Evolutionary conservation across 768 basidiomycete species (phyloP).

Genomic region (Tubosaeta sp.): DNA sequence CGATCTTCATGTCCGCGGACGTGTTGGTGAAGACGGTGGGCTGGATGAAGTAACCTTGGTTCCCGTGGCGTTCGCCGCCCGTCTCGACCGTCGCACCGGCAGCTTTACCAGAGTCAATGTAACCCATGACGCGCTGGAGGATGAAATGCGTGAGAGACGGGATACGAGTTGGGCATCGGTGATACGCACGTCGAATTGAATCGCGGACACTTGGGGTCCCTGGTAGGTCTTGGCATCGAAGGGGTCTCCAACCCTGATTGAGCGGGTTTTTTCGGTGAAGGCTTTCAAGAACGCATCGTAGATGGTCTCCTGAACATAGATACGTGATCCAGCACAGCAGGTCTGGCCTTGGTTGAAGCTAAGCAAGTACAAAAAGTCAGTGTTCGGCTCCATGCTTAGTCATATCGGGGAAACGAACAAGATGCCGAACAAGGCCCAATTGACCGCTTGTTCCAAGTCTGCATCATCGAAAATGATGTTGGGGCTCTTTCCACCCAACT

Average conservation of each 20-base stretch:
- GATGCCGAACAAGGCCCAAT: conserved; percentile 69
- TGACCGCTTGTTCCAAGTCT: conserved; percentile 51
- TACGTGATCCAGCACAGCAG: conserved; percentile 70
- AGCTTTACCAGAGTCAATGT: conserved; percentile 71
- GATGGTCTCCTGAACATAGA: conserved; percentile 74
- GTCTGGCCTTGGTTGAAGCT: conserved; percentile 75
- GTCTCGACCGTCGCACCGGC: conserved; percentile 63
- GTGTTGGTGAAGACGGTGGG: conserved; percentile 75
- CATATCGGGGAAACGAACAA: conserved; percentile 48
- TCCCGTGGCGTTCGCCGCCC: conserved; percentile 60
- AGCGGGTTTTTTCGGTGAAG: conserved; percentile 52
- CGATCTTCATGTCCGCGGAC: conserved; percentile 68
- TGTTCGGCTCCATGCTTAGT: conserved; percentile 1
- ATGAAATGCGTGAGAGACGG: background rate
- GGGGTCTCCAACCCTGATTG: conserved; percentile 67
- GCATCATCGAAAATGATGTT: too few relatives aligned
- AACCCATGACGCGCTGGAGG: conserved; percentile 63
- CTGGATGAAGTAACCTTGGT: conserved; percentile 63
- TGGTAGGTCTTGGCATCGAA: conserved; percentile 58
- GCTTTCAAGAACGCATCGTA: conserved; percentile 71
- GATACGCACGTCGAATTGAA: conserved; percentile 61
- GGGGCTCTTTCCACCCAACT: conserved; percentile 51
- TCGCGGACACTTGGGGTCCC: conserved; percentile 75
- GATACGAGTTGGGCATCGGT: background rate
- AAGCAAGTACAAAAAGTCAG: conserved; percentile 17